Base-by-base conservation (phyloP, 2,329 filamentous ascomycete species). In the Penicillium sp. region DNA sequence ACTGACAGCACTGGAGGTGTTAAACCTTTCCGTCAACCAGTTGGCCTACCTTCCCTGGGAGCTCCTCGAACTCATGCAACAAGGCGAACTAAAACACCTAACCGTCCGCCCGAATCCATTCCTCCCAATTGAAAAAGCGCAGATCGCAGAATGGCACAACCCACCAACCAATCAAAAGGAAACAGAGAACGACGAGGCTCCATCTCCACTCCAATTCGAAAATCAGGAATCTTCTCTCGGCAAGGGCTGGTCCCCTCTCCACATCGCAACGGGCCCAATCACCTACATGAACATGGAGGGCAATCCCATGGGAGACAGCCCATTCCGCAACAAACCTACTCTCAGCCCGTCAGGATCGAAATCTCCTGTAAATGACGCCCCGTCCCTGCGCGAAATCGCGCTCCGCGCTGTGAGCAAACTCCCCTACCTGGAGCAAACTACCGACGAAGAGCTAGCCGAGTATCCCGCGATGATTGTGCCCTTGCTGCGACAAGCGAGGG, bases 21-120 rank as follows among this genome's bases (percentile, higher is more conserved):
- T 80, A n/a, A 80, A 80, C 38, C 60, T 81, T 25, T 73, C 76
- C 2, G 73, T 75, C 31, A 81, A 81, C 57, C 66, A 72, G 31
- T 66, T 81, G 10, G 60, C 66, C 11, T 70, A 69, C 44, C 71
- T 81, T 2, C 79, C 79, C 0, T 79, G 75, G 70, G 78, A 81
- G 50, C 61, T 81, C 7, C 60, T 81, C 16, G 68, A 70, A 53
- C 67, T 80, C 4, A 71, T 75, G 23, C 68, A 66, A 31, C 66
- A 72, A 41, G 73, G 74, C 5, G 68, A 74, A 23, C 53, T 78
- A 46, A 74, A 70, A 51, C 74, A 74, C 46, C 63, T 77, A 19
- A 72, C 65, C 3, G 68, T 75, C 16, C 72, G 69, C 21, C 76
- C 76, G 0, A 79, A 79, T 50, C 74, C 75, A 4, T 73, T 79